phyloP scores from a whole-genome alignment of 495 filamentous ascomycete species.

The Cercophora samala region DNA sequence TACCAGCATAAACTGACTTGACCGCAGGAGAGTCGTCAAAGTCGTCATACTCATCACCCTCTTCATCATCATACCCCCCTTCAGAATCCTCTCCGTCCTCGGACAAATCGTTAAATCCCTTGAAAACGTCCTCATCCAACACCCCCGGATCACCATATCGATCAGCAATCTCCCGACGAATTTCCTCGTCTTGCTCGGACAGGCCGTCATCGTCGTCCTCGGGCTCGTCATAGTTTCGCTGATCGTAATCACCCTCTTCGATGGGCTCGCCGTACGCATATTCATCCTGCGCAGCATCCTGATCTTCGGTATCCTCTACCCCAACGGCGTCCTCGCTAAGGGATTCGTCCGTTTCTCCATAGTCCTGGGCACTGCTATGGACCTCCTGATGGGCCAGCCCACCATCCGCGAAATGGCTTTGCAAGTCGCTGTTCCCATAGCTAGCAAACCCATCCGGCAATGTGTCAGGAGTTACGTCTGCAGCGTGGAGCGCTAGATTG shows the following conservation, averaged over 20 bases:
- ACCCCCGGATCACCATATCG: conserved; percentile 38
- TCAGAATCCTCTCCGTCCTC: conserved; percentile 27
- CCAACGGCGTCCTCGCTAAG: conserved; percentile 14
- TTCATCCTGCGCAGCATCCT: conserved; percentile 26
- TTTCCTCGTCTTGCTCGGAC: conserved; percentile 40
- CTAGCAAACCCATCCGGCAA: conserved; percentile 29
- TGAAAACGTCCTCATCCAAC: conserved; percentile 35
- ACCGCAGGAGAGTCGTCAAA: conserved; percentile 22
- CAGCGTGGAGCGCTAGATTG: conserved; percentile 15
- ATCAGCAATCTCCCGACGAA: conserved; percentile 36
- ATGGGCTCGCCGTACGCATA: conserved; percentile 25
- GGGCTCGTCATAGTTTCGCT: conserved; percentile 25
- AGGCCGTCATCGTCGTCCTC: conserved; percentile 35
- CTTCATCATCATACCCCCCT: conserved; percentile 30
- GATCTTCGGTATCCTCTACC: conserved; percentile 22
- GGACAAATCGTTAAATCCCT: conserved; percentile 24
- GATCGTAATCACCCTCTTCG: conserved; percentile 35
- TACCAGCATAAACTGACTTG: not conserved
- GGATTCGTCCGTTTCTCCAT: conserved; percentile 8
- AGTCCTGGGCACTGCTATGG: not conserved
- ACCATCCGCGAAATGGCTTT: not conserved
- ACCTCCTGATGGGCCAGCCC: not conserved
- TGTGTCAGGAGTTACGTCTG: conserved; percentile 5
- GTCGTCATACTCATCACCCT: conserved; percentile 22
- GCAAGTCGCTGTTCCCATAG: conserved; percentile 21